These are phyloP conservation scores for Amphicarpaea edgeworthii DNA, from an alignment of 306 rosid genomes.

Conservation along the genomic window DNA sequence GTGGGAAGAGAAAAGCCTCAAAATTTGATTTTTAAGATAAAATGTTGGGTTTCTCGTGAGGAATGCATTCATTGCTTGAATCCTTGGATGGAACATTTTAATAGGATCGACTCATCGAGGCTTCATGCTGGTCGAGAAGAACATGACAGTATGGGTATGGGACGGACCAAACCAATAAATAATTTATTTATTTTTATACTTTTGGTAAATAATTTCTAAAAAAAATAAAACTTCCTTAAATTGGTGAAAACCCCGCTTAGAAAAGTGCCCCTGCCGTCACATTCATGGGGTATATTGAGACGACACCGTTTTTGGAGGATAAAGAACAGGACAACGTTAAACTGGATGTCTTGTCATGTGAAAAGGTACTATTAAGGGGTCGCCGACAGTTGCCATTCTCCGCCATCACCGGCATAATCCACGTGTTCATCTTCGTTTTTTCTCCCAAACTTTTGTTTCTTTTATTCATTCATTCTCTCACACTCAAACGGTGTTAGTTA, in stretches of 20 bases:
- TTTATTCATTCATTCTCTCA: neutral
- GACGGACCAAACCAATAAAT: neutral
- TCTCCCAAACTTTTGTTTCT: neutral
- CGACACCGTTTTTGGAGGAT: conserved; percentile 3
- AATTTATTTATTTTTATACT: too few species aligned
- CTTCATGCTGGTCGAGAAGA: neutral
- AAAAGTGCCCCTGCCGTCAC: neutral
- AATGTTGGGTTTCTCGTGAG: conserved; percentile 8
- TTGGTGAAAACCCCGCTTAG: neutral
- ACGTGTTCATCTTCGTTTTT: conserved; percentile 47
- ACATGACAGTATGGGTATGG: neutral
- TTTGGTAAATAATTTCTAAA: too few species aligned
- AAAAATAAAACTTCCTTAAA: too few species aligned
- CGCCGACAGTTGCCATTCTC: conserved; percentile 56
- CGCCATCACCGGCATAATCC: conserved; percentile 63
- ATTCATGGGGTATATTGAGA: neutral
- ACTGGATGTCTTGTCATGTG: conserved; percentile 20
- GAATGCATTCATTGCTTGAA: conserved; percentile 24
- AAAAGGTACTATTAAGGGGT: conserved; percentile 13
- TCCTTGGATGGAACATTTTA: neutral
- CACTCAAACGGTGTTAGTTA: neutral
- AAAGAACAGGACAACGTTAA: neutral
- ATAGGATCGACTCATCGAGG: neutral
- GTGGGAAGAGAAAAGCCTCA: conserved; percentile 48
- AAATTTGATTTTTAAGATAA: neutral